phyloP scores from a whole-genome alignment of 2,329 filamentous ascomycete genomes.

The Aspergillus japonicus region DNA sequence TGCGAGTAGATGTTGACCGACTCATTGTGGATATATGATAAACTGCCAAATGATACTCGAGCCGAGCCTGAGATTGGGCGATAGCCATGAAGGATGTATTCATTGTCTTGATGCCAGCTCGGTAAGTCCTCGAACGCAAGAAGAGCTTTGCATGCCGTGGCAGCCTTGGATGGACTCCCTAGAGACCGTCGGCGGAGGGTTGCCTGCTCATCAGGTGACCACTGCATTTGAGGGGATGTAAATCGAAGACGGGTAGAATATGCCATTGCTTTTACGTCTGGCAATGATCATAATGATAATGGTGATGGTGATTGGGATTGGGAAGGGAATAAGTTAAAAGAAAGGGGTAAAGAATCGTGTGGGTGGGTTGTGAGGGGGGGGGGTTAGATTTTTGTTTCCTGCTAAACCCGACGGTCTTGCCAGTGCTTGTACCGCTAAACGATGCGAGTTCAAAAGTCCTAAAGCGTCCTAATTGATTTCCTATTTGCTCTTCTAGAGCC shows the following conservation, averaged over 20 bases:
- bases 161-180: conserved; percentile 5
- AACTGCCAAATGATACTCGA: conserved; percentile 19
- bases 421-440: too few species aligned
- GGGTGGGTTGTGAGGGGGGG: too few species aligned
- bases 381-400: too few species aligned
- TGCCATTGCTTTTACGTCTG: conserved; percentile 5
- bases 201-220: conserved; percentile 5
- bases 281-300: not conserved
- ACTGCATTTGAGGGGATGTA: conserved; percentile 4
- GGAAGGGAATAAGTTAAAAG: not conserved
- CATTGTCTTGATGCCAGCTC: conserved; percentile 15
- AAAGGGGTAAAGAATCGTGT: not conserved
- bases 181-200: conserved; percentile 1
- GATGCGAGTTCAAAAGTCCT: too few species aligned
- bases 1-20: conserved; percentile 26
- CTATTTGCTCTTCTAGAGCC: not conserved
- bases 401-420: too few species aligned
- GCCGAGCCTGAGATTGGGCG: conserved; percentile 23
- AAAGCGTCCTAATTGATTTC: not conserved
- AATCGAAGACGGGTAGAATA: conserved; percentile 8
- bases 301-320: not conserved
- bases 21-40: conserved; percentile 22
- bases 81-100: conserved; percentile 29
- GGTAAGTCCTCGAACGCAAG: not conserved
- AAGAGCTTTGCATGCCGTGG: conserved; percentile 1